Base-by-base conservation (phyloP, 495 filamentous ascomycete genomes). In the Monascus purpureus region DNA sequence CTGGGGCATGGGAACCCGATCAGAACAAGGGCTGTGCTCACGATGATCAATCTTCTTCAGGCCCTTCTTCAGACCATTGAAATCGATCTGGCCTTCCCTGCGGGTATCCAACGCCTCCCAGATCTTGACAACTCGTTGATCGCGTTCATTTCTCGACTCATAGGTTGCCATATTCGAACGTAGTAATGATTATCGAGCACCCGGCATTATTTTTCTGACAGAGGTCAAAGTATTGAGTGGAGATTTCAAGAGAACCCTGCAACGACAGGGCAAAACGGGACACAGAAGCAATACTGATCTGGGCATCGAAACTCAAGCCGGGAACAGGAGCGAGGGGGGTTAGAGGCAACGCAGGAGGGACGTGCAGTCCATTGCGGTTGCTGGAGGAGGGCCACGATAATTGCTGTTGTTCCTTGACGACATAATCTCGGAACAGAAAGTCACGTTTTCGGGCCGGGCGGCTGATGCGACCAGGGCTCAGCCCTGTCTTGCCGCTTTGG, bases 31-130 rank as follows among this genome's bases (percentile, higher is more conserved):
- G 20, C 20, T 5, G 20, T 4, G 53, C 84, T 67, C 63, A 92
- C 87, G 90, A 55, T 97, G 90, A 53, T 97, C 85, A 37, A 96
- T 84, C 52, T 76, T 80, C 52, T 61, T 75, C 38, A 97, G 54
- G 9, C 92, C 90, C 52, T 73, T 80, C 55, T 84, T 81, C 36
- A 97, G 58, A 12, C 75, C 83, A 48, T 74, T 74, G 31, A 83
- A 57, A 58, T 96, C 86, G 38, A 97, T 60, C 50, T 80, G 71
- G 20, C 85, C 84, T 36, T 77, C 73, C 24, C 70, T 68, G 37
- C 69, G 69, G 31, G 77, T 76, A 50, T 93, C 87, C 40, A 97
- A 66, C 32, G 68, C 73, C 37, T 56, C 57, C 86, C 86, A 95
- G 38, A 95, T 69, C 46, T 70, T 65, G 50, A 80, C 77, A 41